A percentile compares a stretch with the other conserved stretches of the same genome.
These are phyloP conservation scores for Kalmusia sp. DNA, from an alignment of 2,329 filamentous ascomycete genomes.

Conservation along the genomic window DNA sequence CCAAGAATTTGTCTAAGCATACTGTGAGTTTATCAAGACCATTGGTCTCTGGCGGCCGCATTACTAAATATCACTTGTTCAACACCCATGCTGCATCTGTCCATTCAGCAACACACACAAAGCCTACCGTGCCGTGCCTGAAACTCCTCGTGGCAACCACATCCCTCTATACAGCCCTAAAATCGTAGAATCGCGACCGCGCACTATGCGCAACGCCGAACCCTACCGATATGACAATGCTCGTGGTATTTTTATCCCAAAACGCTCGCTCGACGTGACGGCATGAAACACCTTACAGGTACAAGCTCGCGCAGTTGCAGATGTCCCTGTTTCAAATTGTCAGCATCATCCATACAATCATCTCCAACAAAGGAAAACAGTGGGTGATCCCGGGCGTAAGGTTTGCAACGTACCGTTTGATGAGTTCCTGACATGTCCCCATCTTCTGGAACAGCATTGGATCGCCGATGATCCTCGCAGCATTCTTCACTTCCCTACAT, in stretches of 20 bases:
- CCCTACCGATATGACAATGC: neutral
- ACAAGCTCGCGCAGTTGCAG: constrained; percentile 50
- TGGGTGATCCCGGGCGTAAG: constrained; percentile 1
- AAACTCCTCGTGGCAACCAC: neutral
- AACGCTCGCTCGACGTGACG: constrained; percentile 7
- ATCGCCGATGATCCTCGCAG: constrained; percentile 92
- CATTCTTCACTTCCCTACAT: constrained; percentile 96
- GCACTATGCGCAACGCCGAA: constrained; percentile 4
- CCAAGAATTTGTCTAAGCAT: neutral
- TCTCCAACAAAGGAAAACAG: constrained; percentile 3
- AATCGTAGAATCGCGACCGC: neutral
- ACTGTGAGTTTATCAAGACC: neutral
- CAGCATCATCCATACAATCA: constrained; percentile 20
- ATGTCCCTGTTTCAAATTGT: constrained; percentile 44
- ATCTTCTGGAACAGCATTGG: constrained; percentile 94
- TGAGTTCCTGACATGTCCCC: constrained; percentile 96
- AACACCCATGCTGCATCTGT: neutral
- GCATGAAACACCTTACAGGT: constrained; percentile 34
- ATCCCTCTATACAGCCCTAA: neutral
- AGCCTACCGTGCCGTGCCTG: neutral
- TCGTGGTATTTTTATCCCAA: neutral
- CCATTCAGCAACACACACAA: neutral
- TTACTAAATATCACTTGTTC: neutral
- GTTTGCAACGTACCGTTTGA: constrained; percentile 80
- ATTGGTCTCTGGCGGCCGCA: neutral